Percentiles rank a stretch among this genome's conserved stretches.
phyloP scores from a whole-genome alignment of 331 rosid species.

The Cucumis variabilis region DNA sequence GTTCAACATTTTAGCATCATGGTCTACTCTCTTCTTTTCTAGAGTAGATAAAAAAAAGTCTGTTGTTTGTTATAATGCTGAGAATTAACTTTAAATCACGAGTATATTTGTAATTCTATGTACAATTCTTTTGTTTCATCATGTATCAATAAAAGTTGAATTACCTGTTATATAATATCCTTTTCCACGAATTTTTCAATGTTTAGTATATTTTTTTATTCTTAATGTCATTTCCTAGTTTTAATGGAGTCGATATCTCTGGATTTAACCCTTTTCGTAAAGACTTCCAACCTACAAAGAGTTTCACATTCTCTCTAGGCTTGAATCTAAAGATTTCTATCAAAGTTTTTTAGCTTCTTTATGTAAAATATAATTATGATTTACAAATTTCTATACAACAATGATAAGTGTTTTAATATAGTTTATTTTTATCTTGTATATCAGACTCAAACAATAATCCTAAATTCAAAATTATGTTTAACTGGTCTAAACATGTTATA shows the following conservation, averaged over 20 bases:
- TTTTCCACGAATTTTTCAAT: background rate
- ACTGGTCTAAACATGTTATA: too few relatives aligned
- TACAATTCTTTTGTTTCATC: background rate
- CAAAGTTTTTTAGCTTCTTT: conserved; percentile 25
- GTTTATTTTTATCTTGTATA: background rate
- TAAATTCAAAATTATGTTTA: too few relatives aligned
- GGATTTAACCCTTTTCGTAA: conserved; percentile 85
- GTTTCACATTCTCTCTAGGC: conserved; percentile 56
- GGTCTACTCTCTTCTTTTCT: too few relatives aligned
- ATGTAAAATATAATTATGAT: too few relatives aligned
- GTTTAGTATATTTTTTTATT: conserved; percentile 22
- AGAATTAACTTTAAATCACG: conserved; percentile 11
- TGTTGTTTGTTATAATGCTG: background rate
- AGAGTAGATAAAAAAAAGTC: background rate
- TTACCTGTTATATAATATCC: background rate
- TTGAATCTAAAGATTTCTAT: background rate
- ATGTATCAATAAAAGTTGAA: background rate
- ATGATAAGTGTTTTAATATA: background rate
- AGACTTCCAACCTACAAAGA: conserved; percentile 85
- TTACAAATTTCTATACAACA: too few relatives aligned
- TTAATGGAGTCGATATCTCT: conserved; percentile 93
- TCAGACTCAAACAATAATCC: too few relatives aligned
- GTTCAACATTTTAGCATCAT: too few relatives aligned
- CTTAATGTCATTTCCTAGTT: conserved; percentile 54
- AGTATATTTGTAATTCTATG: too few relatives aligned